phyloP scores from a whole-genome alignment of 2,329 filamentous ascomycete species.

The Colletotrichum tropicale region DNA sequence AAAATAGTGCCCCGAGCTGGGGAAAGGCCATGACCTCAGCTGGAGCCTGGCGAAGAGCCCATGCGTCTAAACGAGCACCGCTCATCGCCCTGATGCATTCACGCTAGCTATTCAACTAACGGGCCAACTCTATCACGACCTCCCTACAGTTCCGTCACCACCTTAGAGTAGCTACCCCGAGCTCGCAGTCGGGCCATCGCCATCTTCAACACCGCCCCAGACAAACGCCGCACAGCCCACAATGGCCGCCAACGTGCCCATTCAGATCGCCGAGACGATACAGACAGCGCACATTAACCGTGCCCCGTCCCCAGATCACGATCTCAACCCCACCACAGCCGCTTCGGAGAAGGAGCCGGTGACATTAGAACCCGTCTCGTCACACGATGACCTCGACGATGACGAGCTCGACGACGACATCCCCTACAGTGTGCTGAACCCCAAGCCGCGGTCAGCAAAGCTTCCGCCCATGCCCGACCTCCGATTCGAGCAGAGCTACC shows the following conservation, averaged over 20 bases:
- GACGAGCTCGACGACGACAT: conserved; percentile 66
- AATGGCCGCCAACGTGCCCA: conserved; percentile 59
- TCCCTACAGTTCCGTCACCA: not conserved
- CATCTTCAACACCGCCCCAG: not conserved
- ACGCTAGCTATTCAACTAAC: not conserved
- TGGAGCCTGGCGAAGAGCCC: not conserved
- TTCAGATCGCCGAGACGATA: conserved; percentile 77
- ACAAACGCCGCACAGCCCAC: not conserved
- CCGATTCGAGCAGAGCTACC: conserved; percentile 97
- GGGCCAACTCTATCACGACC: conserved; percentile 11
- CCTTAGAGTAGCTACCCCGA: not conserved
- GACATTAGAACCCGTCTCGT: conserved; percentile 13
- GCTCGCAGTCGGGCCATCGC: not conserved
- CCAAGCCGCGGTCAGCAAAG: conserved; percentile 49
- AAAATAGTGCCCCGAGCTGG: not conserved
- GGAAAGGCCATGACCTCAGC: conserved; percentile 5
- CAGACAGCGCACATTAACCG: conserved; percentile 81
- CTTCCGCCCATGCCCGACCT: conserved; percentile 81
- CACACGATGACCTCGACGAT: conserved; percentile 47
- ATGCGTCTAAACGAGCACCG: not conserved
- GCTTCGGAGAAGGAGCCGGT: conserved; percentile 67
- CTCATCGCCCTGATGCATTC: not conserved
- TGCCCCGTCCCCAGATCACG: conserved; percentile 72
- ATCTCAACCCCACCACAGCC: conserved; percentile 81
- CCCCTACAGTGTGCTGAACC: conserved; percentile 67